These are phyloP conservation scores for Alisma plantagoaquatica DNA, from an alignment of 106 monocot genomes.

Conservation along the genomic window DNA sequence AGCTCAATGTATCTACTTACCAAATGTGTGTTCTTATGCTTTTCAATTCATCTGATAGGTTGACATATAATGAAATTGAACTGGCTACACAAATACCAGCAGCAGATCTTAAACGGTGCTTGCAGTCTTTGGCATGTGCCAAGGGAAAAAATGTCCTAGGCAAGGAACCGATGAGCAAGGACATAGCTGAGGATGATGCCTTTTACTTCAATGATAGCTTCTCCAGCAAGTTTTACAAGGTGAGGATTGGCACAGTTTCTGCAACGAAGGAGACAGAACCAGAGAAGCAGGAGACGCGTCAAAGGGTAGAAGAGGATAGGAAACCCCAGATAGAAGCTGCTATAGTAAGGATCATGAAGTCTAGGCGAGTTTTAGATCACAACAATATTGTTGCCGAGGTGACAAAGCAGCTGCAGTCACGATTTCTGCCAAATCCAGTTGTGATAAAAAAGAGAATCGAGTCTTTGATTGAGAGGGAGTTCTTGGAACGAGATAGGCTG, in stretches of 20 bases:
- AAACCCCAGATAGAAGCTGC: slow-evolving; percentile 85
- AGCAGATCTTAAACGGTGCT: slow-evolving; percentile 58
- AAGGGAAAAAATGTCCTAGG: slow-evolving; percentile 78
- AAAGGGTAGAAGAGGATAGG: slow-evolving; percentile 90
- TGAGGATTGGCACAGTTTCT: slow-evolving; percentile 72
- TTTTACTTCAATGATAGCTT: slow-evolving; percentile 85
- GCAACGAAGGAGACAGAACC: slow-evolving; percentile 80
- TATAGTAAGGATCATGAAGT: slow-evolving; percentile 75
- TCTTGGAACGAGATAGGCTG: slow-evolving; percentile 68
- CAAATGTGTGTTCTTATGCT: slow-evolving; percentile 97
- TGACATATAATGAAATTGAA: slow-evolving; percentile 58
- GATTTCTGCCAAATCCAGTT: slow-evolving; percentile 72
- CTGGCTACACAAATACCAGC: slow-evolving; percentile 52
- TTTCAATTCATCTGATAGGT: slow-evolving; percentile 62
- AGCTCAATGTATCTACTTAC: slow-evolving; percentile 81
- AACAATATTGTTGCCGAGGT: slow-evolving; percentile 75
- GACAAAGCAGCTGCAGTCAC: slow-evolving; percentile 57
- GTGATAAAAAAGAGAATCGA: slow-evolving; percentile 79
- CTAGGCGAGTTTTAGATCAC: slow-evolving; percentile 58
- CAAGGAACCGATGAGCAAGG: slow-evolving; percentile 77
- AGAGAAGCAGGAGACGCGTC: slow-evolving; percentile 76
- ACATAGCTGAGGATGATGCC: slow-evolving; percentile 55
- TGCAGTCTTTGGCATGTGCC: slow-evolving; percentile 86
- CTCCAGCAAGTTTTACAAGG: slow-evolving; percentile 64
- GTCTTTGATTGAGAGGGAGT: slow-evolving; percentile 72